Base-by-base conservation (phyloP, 2,329 filamentous ascomycete genomes). In the Plectosphaerella plurivora region DNA sequence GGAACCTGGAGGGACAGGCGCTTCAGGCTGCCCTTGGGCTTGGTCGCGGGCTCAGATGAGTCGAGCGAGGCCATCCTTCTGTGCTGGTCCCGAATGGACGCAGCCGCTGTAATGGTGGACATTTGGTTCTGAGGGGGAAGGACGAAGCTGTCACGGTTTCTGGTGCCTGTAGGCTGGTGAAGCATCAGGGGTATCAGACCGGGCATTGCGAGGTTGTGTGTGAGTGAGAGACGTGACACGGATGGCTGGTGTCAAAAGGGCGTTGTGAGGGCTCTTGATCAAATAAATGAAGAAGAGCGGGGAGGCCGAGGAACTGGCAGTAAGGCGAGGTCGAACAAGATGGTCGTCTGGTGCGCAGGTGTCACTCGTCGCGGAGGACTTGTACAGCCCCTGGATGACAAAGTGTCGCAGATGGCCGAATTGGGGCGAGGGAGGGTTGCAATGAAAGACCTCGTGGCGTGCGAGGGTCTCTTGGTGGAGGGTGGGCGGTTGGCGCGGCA, bases 111-210 rank as follows among this genome's bases (percentile, higher is more conserved):
- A 24, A 42, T 35, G 45, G 49, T 53, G 47, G 18, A 52, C 28
- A 56, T 42, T 33, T 51, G 49, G 47, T 52, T 52, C 44, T 51
- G 51, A 51, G 50, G 47, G 37, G 51, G 59, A 46, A 61, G 60
- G 49, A 54, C 54, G 28, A 59, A 44, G 25, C 57, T 59, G 28
- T 52, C 37, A 11, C 58, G 54, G n/a, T 55, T 55, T 37, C 57
- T 55, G 15, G 48, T 51, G 12, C 57, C 51, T 8, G 41, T 8
- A 12, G 54, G 55, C 20, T 60, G 51, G 45, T 60, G 59, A 33
- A 68, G 63, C 49, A 65, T 57, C 33, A 68, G 60, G 33, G 66
- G 66, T 51, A 68, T 67, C 28, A 68, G 57, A 18, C 64, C 63
- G 24, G 60, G 51, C 66, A 69, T 69, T 37, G 47, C 54, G 55